Evolutionary conservation across 2,329 filamentous ascomycete species (phyloP).

Genomic region (Cladosporium austrohemisphaericum): DNA sequence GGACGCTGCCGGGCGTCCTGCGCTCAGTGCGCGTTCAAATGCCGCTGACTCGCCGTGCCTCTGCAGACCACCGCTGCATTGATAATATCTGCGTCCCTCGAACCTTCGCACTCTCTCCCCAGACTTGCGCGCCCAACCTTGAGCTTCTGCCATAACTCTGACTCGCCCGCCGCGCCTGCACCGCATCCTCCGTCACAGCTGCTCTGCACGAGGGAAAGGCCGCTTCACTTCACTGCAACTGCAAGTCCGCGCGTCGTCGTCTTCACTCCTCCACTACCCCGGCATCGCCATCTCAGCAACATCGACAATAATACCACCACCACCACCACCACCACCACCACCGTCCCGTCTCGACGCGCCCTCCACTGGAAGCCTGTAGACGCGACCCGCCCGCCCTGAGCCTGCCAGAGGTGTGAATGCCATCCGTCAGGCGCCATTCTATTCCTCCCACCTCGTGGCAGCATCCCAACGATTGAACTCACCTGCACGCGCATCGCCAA

Average conservation of each 20-base stretch:
- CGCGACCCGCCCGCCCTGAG: neutral
- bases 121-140: constrained; percentile 14
- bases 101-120: constrained; percentile 8
- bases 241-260: too few relatives aligned
- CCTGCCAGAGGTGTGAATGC: constrained; percentile 6
- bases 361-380: constrained; percentile 15
- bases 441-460: neutral
- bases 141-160: constrained; percentile 12
- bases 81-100: constrained; percentile 13
- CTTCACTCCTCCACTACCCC: too few relatives aligned
- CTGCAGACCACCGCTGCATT: constrained; percentile 13
- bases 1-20: constrained; percentile 2
- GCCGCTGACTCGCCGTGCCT: constrained; percentile 10
- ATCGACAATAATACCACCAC: too few relatives aligned
- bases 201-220: neutral
- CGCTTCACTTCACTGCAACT: neutral
- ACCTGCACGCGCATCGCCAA: neutral
- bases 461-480: constrained; percentile 9
- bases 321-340: neutral
- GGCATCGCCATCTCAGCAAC: too few relatives aligned
- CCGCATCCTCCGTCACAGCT: neutral
- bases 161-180: constrained; percentile 13
- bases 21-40: neutral
- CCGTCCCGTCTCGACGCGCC: neutral
- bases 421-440: constrained; percentile 3